phyloP scores from a whole-genome alignment of 768 basidiomycete species.

The Austroboletus eburneus region DNA sequence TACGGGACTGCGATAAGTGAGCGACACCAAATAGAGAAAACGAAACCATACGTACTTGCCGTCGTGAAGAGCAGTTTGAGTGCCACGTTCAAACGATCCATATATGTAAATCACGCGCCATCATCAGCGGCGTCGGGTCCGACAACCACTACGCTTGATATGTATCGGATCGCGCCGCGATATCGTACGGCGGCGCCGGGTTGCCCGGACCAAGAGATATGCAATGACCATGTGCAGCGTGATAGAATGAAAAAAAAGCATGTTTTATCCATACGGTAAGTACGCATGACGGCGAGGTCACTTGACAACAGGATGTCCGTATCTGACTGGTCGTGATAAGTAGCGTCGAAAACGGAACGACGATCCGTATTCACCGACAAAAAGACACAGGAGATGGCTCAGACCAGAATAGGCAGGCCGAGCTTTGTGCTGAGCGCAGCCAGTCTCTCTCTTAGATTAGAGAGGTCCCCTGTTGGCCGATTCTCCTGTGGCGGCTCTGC shows the following conservation, averaged over 20 bases:
- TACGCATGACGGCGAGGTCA: neutral
- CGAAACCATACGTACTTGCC: neutral
- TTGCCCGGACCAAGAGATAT: neutral
- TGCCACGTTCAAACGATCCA: neutral
- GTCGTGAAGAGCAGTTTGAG: neutral
- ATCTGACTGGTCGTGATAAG: neutral
- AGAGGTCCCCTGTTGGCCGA: conserved; percentile 40
- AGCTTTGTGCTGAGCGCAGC: conserved; percentile 29
- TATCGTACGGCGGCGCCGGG: no score
- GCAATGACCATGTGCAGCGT: neutral
- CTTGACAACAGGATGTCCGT: neutral
- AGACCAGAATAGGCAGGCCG: conserved; percentile 24
- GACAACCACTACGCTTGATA: neutral
- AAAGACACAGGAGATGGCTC: neutral
- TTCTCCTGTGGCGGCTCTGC: conserved; percentile 23
- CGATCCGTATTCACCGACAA: no score
- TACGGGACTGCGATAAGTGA: neutral
- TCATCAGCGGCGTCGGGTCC: neutral
- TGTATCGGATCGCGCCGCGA: neutral
- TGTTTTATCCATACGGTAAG: neutral
- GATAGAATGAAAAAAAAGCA: neutral
- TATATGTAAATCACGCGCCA: neutral
- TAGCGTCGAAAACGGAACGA: no score
- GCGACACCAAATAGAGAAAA: neutral
- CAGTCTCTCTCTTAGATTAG: conserved; percentile 36